Base-by-base conservation (phyloP, 2,329 filamentous ascomycete genomes). In the Calonectria montana region DNA sequence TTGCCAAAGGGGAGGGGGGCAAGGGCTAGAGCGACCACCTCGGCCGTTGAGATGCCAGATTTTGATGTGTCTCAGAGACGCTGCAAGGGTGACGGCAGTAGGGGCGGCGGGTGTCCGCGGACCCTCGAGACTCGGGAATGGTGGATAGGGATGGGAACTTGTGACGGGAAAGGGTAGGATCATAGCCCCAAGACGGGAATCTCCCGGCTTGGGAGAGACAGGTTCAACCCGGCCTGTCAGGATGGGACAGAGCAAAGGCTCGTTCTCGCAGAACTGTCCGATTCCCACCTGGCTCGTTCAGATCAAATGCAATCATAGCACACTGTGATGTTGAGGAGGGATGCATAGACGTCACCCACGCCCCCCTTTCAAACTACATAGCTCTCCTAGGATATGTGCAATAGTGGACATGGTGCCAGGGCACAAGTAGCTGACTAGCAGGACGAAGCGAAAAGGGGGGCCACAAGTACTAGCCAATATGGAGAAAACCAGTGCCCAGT, bases 41-140 rank as follows among this genome's bases (percentile, higher is more conserved):
- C 72, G 74, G 75, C 78, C 76, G 78, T 79, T 79, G 75, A 76
- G 50, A 78, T 79, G 77, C 77, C 78, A 79, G 76, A 78, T 78
- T 77, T 74, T 74, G 21, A 70, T 74, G 57, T 78, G 78, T 79
- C 76, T 79, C 77, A 79, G 71, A 78, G 64, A 63, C 65, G 50
- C 41, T 78, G 78, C 78, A 79, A 78, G 77, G 77, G 77, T 79
- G 77, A 75, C 55, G 76, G 75, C 67, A 76, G 72, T 72, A 78
- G 75, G 65, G 71, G 74, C 73, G 70, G 75, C 70, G 73, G 69
- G 71, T 64, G 69, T 62, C 73, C 72, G 70, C 53, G 53, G 53
- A 76, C 76, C 70, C 71, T 73, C 74, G 74, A 69, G 77, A 73
- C 67, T 65, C 67, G 59, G 75, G 76, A 77, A 76, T 72, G 74